These are phyloP conservation scores for Zygoascus ofunaensis DNA, from an alignment of 805 yeast species.

Conservation along the genomic window DNA sequence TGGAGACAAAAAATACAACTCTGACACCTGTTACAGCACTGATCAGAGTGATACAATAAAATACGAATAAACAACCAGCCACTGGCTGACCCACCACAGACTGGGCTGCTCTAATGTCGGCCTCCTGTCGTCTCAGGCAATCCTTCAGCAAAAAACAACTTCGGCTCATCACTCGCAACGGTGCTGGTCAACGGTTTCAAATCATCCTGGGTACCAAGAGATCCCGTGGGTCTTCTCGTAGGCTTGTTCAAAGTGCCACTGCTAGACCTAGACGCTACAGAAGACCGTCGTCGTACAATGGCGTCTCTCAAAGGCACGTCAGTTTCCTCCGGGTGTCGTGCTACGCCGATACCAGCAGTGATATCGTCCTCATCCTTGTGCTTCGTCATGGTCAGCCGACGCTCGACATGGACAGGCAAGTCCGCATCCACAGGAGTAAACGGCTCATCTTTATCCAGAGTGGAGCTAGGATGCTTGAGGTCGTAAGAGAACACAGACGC, in stretches of 20 bases:
- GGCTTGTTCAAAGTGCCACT: conserved; percentile 6
- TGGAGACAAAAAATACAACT: too few relatives aligned
- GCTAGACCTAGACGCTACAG: conserved; percentile 18
- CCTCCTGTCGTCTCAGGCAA: conserved; percentile 28
- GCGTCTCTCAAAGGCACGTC: conserved; percentile 16
- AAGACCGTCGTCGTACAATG: conserved; percentile 20
- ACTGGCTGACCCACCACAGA: too few relatives aligned
- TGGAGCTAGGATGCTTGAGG: conserved; percentile 22
- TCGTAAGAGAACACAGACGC: conserved; percentile 28
- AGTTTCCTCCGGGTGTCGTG: conserved; percentile 23
- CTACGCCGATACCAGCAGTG: conserved; percentile 25
- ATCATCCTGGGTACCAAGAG: conserved; percentile 27
- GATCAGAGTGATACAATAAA: too few relatives aligned
- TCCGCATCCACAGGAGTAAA: conserved; percentile 25
- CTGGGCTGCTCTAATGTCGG: too few relatives aligned
- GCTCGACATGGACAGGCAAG: conserved; percentile 25
- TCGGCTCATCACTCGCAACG: conserved; percentile 7
- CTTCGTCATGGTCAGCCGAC: conserved; percentile 24
- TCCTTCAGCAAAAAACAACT: conserved; percentile 28
- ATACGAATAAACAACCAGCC: too few relatives aligned
- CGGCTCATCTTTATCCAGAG: conserved; percentile 23
- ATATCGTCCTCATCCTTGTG: conserved; percentile 26
- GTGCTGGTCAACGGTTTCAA: conserved; percentile 24
- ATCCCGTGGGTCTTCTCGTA: conserved; percentile 29
- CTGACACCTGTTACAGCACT: too few relatives aligned